Evolutionary conservation across 371 early-diverging fungal genomes (phyloP).

Genomic region (Zopfochytrium polystomum): DNA sequence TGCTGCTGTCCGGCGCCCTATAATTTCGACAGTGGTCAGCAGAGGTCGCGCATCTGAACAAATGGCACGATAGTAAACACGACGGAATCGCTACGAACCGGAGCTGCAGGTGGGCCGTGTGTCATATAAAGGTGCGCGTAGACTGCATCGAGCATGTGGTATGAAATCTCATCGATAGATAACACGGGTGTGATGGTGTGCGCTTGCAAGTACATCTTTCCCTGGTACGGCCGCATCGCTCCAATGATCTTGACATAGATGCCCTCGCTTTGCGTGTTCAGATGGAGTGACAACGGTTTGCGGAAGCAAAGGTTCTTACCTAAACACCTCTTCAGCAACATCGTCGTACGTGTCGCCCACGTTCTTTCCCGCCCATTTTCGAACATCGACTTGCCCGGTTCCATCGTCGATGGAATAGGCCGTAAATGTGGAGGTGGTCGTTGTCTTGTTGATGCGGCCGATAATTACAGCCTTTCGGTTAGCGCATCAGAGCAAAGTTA

Average conservation of each 20-base stretch:
- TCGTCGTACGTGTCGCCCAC: constrained; percentile 38
- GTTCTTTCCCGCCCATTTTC: constrained; percentile 53
- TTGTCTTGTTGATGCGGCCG: constrained; percentile 59
- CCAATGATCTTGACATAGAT: constrained; percentile 21
- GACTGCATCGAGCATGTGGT: constrained; percentile 66
- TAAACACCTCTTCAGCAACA: not conserved
- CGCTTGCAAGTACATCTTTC: constrained; percentile 51
- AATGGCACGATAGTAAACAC: not conserved
- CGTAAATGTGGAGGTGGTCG: constrained; percentile 52
- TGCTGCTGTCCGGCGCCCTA: not conserved
- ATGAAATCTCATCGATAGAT: constrained; percentile 71
- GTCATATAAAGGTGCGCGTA: constrained; percentile 54
- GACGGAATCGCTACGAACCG: not conserved
- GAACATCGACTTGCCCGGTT: constrained; percentile 67
- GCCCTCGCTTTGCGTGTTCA: constrained; percentile 11
- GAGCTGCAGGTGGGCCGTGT: constrained; percentile 6
- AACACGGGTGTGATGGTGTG: constrained; percentile 58
- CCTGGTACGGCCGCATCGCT: constrained; percentile 33
- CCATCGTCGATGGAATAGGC: constrained; percentile 75
- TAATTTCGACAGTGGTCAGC: not conserved
- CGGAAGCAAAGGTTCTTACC: constrained; percentile 1
- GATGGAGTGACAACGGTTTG: not conserved
- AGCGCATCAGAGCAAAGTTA: not conserved
- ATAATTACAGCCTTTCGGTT: constrained; percentile 58
- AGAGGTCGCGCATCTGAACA: not conserved